Evolutionary conservation across 2,329 filamentous ascomycete genomes (phyloP), one percentile per base, ranked within the genome.

Genomic region (Lanzia echinophila): DNA sequence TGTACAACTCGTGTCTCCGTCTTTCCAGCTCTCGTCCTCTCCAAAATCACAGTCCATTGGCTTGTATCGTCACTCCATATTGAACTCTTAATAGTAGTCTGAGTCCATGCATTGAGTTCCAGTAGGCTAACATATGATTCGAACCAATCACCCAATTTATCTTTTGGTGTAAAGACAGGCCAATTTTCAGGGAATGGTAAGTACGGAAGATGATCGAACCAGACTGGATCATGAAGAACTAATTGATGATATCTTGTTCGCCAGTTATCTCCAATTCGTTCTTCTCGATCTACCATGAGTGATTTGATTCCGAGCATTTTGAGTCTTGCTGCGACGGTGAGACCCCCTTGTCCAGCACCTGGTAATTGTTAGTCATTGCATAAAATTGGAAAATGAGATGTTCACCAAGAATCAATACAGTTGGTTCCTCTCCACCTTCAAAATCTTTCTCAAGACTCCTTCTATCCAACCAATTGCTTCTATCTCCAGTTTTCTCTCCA

Each of bases 161-260:
- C 84, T 62, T 87, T 87, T 4, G 84, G 83, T 0, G 83, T 86
- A 66, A 85, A 88, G 17, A 85, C 71, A 3, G 84, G 84, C 84
- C 84, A 88, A 47, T 75, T 75, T 0, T 74, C 64, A 0, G 84
- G 85, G 63, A 87, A 88, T 0, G 72, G 71, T 3, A 88, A 59
- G 64, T 86, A 88, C 0, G 85, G 81, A 69, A 86, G 70, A 63
- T 82, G 78, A 56, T 79, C 76, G 55, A 74, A 79, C 72, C 64
- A 60, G 2, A 87, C 79, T 0, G 84, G 82, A 62, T 87, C 84
- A 60, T 88, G 85, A 0, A 85, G 77, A 0, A 87, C 83, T 0
- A 88, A 75, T 56, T 84, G 79, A 58, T 80, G 76, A 59, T 86
- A 86, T 47, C 83, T 70, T 38, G 73, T 73, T 17, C 82, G 73